Evolutionary conservation across 1,139 yeast species (phyloP).

Genomic region (Yamadazyma atlantica): DNA sequence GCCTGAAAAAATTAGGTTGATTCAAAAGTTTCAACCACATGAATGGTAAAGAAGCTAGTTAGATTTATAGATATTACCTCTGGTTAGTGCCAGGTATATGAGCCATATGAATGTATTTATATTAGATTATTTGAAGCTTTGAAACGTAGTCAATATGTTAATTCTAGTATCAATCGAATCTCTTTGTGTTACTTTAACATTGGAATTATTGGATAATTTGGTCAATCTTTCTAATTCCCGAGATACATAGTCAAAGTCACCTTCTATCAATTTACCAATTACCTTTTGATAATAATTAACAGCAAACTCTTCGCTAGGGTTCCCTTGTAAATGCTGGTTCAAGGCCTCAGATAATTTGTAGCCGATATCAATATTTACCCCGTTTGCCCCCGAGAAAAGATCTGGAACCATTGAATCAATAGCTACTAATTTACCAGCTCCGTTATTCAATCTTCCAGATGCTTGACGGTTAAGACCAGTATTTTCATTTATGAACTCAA

Average conservation of each 20-base stretch:
- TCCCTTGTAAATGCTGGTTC: constrained; percentile 23
- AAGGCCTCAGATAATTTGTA: constrained; percentile 16
- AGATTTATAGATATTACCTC: constrained; percentile 2
- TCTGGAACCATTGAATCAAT: constrained; percentile 28
- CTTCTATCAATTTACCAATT: constrained; percentile 30
- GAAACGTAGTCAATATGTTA: constrained; percentile 45
- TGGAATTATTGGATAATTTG: constrained; percentile 1
- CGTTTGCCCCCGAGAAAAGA: constrained; percentile 6
- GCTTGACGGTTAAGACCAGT: constrained; percentile 52
- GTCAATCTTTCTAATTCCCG: constrained; percentile 53
- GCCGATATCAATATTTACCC: constrained; percentile 6
- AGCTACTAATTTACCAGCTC: constrained; percentile 56
- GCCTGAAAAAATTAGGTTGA: constrained; percentile 68
- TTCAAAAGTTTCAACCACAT: constrained; percentile 51
- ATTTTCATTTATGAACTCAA: constrained; percentile 49
- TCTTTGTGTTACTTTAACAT: constrained; percentile 8
- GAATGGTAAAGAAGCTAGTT: constrained; percentile 44
- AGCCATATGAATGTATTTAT: too few species aligned
- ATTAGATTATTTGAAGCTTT: background rate
- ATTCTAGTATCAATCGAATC: constrained; percentile 50
- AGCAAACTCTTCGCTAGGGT: background rate
- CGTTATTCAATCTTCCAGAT: constrained; percentile 47
- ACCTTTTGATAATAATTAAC: constrained; percentile 16
- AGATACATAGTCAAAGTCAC: constrained; percentile 33
- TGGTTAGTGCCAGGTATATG: background rate